Evolutionary conservation across 2,329 filamentous ascomycete genomes (phyloP), one percentile per base, ranked within the genome.

Genomic region (Reticulascus tulasneorum): DNA sequence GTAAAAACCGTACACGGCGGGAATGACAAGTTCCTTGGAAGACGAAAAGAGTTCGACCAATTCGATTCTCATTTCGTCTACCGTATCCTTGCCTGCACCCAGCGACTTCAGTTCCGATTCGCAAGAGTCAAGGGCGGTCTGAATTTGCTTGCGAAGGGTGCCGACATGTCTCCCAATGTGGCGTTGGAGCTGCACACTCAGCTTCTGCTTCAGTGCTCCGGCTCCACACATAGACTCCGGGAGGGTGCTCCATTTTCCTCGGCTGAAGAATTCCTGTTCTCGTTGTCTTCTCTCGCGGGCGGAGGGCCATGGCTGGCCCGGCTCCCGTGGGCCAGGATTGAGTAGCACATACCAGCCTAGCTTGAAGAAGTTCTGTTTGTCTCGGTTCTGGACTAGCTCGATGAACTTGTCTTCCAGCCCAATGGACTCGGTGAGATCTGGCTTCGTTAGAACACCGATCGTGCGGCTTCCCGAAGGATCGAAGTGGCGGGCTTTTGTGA

Each of bases 321-420:
- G 60, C 7, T 56, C 53, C 9, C 60, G 58, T 2, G 61, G 61
- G 0, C 69, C 68, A 0, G 70, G 69, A 41, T 74, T 74, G 13
- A 74, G 58, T 15, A 74, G 51, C 10, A 73, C 66, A 25, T 64
- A 74, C 70, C 70, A 74, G 18, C 70, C 70, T 1, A 73, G 62
- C 43, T 66, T 67, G 53, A 71, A 73, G 47, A 67, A 53, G 50
- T 74, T 74, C 26, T 69, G 61, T 19, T 57, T 58, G 43, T 74
- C 70, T 46, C 67, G 63, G 50, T 73, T 73, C 42, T 61, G 64
- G 17, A 74, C 63, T 5, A 74, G 64, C n/a, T 69, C 67, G 24
- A 74, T 68, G 47, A 74, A 74, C 49, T 73, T 73, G 42, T 72
- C 67, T 24, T 74, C 69, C 1, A 74, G 60, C 2, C 70, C 70